A percentile compares a stretch with the other conserved stretches of the same genome.
phyloP scores from a whole-genome alignment of 2,329 filamentous ascomycete genomes.

The Sporothrix curviconia region DNA sequence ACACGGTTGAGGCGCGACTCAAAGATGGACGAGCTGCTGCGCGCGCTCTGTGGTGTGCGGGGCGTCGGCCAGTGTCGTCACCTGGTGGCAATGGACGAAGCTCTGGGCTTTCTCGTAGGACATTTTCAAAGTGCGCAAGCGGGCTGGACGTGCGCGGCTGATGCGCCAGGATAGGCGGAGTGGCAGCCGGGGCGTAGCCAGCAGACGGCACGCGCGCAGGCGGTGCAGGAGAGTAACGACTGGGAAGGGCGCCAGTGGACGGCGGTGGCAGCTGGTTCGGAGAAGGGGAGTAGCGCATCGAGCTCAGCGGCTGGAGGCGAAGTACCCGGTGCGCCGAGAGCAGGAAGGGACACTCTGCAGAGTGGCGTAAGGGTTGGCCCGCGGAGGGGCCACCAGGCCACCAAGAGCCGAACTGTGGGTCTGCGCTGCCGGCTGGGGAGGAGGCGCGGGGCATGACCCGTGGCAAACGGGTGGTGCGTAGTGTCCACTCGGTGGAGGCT shows the following conservation, averaged over 20 bases:
- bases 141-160: conserved; percentile 61
- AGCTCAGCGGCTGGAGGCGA: conserved; percentile 24
- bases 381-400: conserved; percentile 45
- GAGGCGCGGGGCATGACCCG: no score
- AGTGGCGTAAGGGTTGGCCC: conserved; percentile 47
- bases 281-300: conserved; percentile 56
- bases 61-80: conserved; percentile 34
- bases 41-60: conserved; percentile 38
- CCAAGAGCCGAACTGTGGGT: background rate
- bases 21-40: conserved; percentile 45
- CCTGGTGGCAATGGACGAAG: conserved; percentile 22
- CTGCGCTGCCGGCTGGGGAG: background rate
- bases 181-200: conserved; percentile 35
- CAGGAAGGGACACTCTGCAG: conserved; percentile 30
- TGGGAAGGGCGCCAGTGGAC: conserved; percentile 35
- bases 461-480: conserved; percentile 17
- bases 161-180: conserved; percentile 47
- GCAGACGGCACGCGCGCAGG: conserved; percentile 32
- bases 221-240: conserved; percentile 50
- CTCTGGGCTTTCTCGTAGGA: conserved; percentile 31
- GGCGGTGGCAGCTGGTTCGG: conserved; percentile 32
- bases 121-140: conserved; percentile 56
- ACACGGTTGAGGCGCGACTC: conserved; percentile 50
- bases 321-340: conserved; percentile 13
- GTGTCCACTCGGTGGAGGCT: conserved; percentile 22